phyloP scores from a whole-genome alignment of 176 grass and related monocot species.

The Zizania latifolia region DNA sequence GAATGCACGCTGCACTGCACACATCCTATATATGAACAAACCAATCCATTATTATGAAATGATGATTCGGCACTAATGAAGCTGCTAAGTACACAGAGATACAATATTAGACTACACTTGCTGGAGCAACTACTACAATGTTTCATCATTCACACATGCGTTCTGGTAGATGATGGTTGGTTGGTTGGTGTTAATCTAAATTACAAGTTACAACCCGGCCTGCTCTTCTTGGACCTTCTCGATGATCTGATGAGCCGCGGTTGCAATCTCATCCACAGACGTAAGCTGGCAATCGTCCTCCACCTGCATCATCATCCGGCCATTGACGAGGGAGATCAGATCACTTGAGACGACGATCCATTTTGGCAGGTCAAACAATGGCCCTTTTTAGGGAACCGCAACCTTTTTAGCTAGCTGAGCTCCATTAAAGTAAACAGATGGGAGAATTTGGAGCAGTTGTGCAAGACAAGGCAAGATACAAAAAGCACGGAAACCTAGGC shows the following conservation, averaged over 20 bases:
- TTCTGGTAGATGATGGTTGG: not conserved
- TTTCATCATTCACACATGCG: not conserved
- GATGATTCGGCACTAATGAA: not conserved
- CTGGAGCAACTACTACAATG: slow-evolving; percentile 16
- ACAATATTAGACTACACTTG: slow-evolving; percentile 32
- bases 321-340: not conserved
- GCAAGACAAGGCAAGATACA: slow-evolving; percentile 43
- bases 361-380: not conserved
- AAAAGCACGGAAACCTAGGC: slow-evolving; percentile 29
- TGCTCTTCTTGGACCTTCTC: slow-evolving; percentile 57
- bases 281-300: slow-evolving; percentile 66
- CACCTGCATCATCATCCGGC: too few relatives aligned
- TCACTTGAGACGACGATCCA: not conserved
- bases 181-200: not conserved
- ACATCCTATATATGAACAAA: not conserved
- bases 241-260: slow-evolving; percentile 56
- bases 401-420: slow-evolving; percentile 22
- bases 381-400: not conserved
- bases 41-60: not conserved
- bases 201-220: too few relatives aligned
- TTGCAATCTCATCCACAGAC: slow-evolving; percentile 74
- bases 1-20: not conserved
- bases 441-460: too few relatives aligned
- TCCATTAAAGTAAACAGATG: slow-evolving; percentile 34
- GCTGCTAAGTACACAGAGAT: not conserved